phyloP scores from a whole-genome alignment of 2,329 filamentous ascomycete species.

The Chlorencoelia australis region DNA sequence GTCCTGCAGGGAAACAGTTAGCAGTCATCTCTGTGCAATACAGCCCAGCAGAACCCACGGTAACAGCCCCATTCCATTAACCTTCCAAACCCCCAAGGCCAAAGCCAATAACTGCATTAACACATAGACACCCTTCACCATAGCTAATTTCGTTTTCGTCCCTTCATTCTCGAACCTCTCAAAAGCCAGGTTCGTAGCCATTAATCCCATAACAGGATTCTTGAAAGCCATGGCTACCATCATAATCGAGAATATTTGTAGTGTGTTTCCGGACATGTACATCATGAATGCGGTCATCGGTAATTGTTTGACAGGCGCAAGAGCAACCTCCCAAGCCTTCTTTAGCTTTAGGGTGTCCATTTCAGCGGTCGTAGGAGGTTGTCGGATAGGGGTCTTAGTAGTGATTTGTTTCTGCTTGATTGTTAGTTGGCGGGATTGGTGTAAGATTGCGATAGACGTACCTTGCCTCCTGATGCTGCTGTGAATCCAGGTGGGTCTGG shows the following conservation, averaged over 20 bases:
- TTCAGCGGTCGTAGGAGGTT: conserved; percentile 66
- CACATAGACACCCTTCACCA: conserved; percentile 82
- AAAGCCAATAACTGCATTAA: conserved; percentile 77
- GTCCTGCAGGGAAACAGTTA: conserved; percentile 51
- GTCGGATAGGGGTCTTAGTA: conserved; percentile 38
- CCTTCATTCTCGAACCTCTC: conserved; percentile 78
- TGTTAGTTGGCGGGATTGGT: too few relatives aligned
- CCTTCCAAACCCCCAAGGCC: conserved; percentile 86
- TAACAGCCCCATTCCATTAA: conserved; percentile 90
- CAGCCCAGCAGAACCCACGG: conserved; percentile 50
- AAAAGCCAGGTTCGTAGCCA: conserved; percentile 80
- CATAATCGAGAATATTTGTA: conserved; percentile 99
- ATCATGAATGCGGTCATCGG: conserved; percentile 99
- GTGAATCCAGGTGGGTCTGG: conserved; percentile 82
- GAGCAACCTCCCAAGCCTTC: conserved; percentile 95
- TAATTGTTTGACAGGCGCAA: conserved; percentile 84
- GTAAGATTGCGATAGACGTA: too few relatives aligned
- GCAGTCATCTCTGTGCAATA: conserved; percentile 9
- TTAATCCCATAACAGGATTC: conserved; percentile 76
- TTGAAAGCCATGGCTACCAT: conserved; percentile 99
- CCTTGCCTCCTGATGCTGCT: conserved; percentile 31
- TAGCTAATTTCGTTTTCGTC: conserved; percentile 62
- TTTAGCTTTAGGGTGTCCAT: conserved; percentile 96
- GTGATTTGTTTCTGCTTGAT: conserved; percentile 29
- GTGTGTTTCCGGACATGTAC: conserved; percentile 98